Conservation (phyloP, 371 early-diverging fungal genomes). For the Syncephalis fuscata region DNA sequence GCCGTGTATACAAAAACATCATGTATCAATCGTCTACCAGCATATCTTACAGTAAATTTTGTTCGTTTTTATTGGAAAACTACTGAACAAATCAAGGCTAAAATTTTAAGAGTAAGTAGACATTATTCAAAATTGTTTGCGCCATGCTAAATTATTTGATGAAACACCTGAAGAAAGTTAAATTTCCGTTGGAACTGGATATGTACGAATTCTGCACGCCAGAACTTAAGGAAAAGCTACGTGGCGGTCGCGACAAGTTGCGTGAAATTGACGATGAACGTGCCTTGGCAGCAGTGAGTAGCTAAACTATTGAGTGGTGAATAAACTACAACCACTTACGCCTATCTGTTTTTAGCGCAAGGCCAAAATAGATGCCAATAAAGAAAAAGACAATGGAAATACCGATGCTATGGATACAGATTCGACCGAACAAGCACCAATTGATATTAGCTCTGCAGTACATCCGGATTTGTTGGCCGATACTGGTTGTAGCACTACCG, state of each 20-base stretch:
- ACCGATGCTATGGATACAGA: constrained; percentile 18
- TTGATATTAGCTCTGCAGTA: constrained; percentile 17
- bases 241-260: constrained; percentile 49
- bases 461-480: constrained; percentile 56
- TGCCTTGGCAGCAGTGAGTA: constrained; percentile 32
- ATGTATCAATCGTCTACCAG: constrained; percentile 67
- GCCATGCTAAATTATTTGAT: background rate
- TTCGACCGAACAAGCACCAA: constrained; percentile 11
- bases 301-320: background rate
- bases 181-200: constrained; percentile 86
- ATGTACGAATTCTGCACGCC: constrained; percentile 67
- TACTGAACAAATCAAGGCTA: constrained; percentile 67
- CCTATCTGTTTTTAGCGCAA: constrained; percentile 6
- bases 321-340: background rate
- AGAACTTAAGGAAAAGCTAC: constrained; percentile 63
- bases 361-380: constrained; percentile 20
- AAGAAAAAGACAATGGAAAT: constrained; percentile 11
- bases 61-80: constrained; percentile 95
- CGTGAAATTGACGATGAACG: constrained; percentile 57
- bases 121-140: background rate
- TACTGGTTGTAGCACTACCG: constrained; percentile 61
- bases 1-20: constrained; percentile 65
- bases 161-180: constrained; percentile 45
- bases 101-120: constrained; percentile 48
- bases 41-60: constrained; percentile 79